Evolutionary conservation across 805 yeast genomes (phyloP), one percentile per base, ranked within the genome.

Genomic region (Barnettozyma siamensis): DNA sequence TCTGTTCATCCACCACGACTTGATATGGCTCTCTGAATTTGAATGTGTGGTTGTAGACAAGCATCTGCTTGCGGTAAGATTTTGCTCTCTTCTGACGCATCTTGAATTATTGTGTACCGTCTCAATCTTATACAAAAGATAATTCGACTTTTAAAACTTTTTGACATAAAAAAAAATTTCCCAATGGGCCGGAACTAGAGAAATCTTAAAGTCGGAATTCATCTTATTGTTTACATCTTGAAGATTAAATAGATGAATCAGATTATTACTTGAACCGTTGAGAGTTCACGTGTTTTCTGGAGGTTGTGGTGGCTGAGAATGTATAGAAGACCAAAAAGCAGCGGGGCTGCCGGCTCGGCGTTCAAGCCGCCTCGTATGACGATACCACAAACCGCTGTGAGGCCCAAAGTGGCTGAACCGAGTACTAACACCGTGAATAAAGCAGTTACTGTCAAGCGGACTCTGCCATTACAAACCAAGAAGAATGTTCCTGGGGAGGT

Each of bases 11-110:
- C 7, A 89, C 81, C 16, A 91, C 62, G 20, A 88, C 83, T 66
- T 93, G 99, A 53, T 84, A 89, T 3, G 99, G 99, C 48, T 84
- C 88, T 60, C 96, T 77, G 70, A 93, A 93, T 54, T 85, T 85
- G 74, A 91, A 93, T 7, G 95, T 75, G 59, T 88, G 85, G 50
- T 76, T 74, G 54, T 88, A 83, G 41, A 86, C 82, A 50, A 82
- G 77, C 85, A 93, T 83, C 62, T 87, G 96, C 70, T 91, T 91
- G 62, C 91, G 80, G 64, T 93, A 93, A 1, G 93, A 72, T 63
- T 91, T 91, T 40, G 97, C 95, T 65, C 99, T 75, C 64, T 89
- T 91, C 66, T 91, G 96, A 72, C 95, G 88, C 99, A 91, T 91
- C 27, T 45, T 62, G 4, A 19, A n/a, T n/a, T n/a, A n/a, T n/a